Evolutionary conservation across 2,329 filamentous ascomycete genomes (phyloP).

Genomic region (Colletotrichum karsti): DNA sequence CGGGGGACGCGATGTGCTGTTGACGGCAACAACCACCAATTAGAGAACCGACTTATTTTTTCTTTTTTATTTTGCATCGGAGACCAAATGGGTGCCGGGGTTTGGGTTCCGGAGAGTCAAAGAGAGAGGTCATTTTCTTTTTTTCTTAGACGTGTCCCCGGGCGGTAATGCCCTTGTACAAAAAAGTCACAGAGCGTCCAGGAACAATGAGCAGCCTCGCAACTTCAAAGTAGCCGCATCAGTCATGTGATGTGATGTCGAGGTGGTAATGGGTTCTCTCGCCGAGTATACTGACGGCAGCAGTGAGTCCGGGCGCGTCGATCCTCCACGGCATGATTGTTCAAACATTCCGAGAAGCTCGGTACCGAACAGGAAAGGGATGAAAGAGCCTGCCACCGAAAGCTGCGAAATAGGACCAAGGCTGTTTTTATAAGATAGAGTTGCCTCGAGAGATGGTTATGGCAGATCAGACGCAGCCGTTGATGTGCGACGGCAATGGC

Average conservation of each 20-base stretch:
- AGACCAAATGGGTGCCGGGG: slow-evolving; percentile 23
- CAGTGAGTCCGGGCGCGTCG: background rate
- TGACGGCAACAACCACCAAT: slow-evolving; percentile 23
- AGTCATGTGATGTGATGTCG: background rate
- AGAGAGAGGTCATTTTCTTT: slow-evolving; percentile 14
- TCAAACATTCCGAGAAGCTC: background rate
- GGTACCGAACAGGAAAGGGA: background rate
- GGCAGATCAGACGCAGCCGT: slow-evolving; percentile 17
- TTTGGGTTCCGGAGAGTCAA: slow-evolving; percentile 17
- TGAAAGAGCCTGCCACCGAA: background rate
- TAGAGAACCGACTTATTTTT: slow-evolving; percentile 24
- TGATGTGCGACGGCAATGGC: background rate
- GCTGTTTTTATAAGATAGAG: background rate
- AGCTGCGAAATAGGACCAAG: background rate
- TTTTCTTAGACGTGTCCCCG: slow-evolving; percentile 31
- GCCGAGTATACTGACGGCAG: no score
- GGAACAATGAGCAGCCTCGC: slow-evolving; percentile 30
- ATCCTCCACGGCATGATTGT: background rate
- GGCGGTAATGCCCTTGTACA: slow-evolving; percentile 31
- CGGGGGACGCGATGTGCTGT: background rate
- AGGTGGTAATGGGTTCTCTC: background rate
- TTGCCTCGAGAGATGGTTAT: background rate
- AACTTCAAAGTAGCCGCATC: slow-evolving; percentile 11
- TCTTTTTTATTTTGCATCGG: slow-evolving; percentile 28
- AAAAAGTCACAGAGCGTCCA: slow-evolving; percentile 31